Evolutionary conservation across 1,284 basidiomycete species (phyloP).

Genomic region (Pseudozyma sp.): DNA sequence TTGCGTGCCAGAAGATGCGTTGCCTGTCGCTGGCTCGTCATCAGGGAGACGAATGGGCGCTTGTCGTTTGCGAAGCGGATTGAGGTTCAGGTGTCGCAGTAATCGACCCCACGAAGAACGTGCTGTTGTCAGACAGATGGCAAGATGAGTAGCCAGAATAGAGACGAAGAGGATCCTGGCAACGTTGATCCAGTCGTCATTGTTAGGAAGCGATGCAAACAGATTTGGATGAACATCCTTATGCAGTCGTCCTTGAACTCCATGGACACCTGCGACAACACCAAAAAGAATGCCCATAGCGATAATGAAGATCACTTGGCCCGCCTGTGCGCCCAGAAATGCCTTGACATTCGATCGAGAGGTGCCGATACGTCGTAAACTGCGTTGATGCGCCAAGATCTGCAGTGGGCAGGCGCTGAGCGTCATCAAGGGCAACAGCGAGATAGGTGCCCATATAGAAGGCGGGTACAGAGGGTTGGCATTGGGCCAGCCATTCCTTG

Average conservation of each 20-base stretch:
- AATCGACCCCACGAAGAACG: slow-evolving; percentile 64
- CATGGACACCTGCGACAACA: slow-evolving; percentile 55
- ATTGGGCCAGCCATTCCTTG: slow-evolving; percentile 25
- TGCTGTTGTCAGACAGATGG: slow-evolving; percentile 62
- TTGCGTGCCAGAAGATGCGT: neutral
- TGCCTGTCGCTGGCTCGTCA: slow-evolving; percentile 10
- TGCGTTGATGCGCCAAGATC: slow-evolving; percentile 65
- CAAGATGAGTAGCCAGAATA: slow-evolving; percentile 59
- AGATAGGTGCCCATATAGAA: slow-evolving; percentile 64
- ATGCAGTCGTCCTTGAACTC: slow-evolving; percentile 45
- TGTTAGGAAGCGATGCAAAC: slow-evolving; percentile 57
- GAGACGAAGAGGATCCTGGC: slow-evolving; percentile 56
- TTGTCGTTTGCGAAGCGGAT: slow-evolving; percentile 47
- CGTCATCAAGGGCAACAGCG: slow-evolving; percentile 64
- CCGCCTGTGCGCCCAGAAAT: slow-evolving; percentile 60
- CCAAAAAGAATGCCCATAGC: slow-evolving; percentile 52
- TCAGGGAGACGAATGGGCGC: slow-evolving; percentile 26
- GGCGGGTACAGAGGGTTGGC: slow-evolving; percentile 49
- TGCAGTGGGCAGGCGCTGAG: slow-evolving; percentile 65
- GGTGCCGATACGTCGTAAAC: slow-evolving; percentile 56
- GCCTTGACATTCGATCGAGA: slow-evolving; percentile 63
- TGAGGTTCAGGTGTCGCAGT: slow-evolving; percentile 53
- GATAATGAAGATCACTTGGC: slow-evolving; percentile 57
- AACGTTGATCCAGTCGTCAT: slow-evolving; percentile 58
- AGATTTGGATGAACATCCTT: slow-evolving; percentile 59